These are phyloP conservation scores for Neurospora discreta DNA, from an alignment of 495 filamentous ascomycete genomes.

Conservation along the genomic window DNA sequence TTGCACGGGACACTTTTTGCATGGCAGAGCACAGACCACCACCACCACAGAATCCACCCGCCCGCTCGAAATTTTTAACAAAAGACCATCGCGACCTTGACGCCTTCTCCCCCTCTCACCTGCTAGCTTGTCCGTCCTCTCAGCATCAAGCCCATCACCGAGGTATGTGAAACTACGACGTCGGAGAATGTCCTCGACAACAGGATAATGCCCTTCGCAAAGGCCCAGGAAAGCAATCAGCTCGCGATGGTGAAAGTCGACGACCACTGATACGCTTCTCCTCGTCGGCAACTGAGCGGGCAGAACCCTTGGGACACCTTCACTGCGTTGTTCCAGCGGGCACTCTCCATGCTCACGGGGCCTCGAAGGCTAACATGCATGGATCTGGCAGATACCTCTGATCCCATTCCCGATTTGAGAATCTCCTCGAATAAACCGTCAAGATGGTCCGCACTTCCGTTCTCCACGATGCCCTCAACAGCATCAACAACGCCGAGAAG, in stretches of 20 bases:
- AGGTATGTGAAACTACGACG: slow-evolving; percentile 2
- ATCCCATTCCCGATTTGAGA: slow-evolving; percentile 63
- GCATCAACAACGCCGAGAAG: slow-evolving; percentile 99
- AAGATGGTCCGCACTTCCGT: slow-evolving; percentile 98
- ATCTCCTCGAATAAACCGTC: slow-evolving; percentile 47
- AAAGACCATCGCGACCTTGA: background rate
- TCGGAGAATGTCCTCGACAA: slow-evolving; percentile 21
- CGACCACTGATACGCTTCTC: slow-evolving; percentile 55
- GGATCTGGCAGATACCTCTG: slow-evolving; percentile 63
- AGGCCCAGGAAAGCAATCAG: slow-evolving; percentile 42
- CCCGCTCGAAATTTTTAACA: background rate
- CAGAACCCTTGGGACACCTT: slow-evolving; percentile 62
- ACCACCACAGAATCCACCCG: slow-evolving; percentile 11
- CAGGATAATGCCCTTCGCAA: slow-evolving; percentile 32
- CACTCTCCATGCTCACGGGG: slow-evolving; percentile 82
- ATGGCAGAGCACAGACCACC: slow-evolving; percentile 14
- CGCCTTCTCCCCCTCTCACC: background rate
- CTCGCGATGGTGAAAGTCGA: slow-evolving; percentile 3
- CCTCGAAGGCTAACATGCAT: slow-evolving; percentile 66
- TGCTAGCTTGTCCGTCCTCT: background rate
- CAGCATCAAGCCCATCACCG: background rate
- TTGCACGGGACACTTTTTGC: slow-evolving; percentile 1
- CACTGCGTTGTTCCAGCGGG: slow-evolving; percentile 44
- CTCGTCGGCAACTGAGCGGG: slow-evolving; percentile 67
- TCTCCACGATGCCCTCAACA: slow-evolving; percentile 97